Evolutionary conservation across 2,329 filamentous ascomycete species (phyloP), one percentile per base, ranked within the genome.

Genomic region (Ophiocordyceps camponoti-rufipedis): DNA sequence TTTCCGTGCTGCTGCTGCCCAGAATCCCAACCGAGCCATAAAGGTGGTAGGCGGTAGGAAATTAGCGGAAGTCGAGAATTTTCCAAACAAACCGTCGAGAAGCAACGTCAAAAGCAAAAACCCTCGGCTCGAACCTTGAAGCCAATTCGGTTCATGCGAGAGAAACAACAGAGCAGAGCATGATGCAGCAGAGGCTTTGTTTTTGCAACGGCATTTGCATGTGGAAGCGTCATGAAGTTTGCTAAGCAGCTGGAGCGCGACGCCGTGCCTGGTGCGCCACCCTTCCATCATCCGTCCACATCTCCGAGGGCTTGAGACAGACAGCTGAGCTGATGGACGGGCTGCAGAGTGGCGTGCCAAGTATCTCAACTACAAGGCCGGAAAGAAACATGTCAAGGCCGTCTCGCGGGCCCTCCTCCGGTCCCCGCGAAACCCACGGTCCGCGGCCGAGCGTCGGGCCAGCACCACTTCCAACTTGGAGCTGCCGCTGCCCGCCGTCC

Each of bases 331-430:
- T 19, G 35, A 18, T n/a, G 4, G 29, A 31, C 29, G 8, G 29
- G 14, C 14, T n/a, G 28, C 53, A 80, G 77, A 96, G 75, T 96
- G 89, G 89, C 78, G 84, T 56, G 75, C 80, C 61, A 94, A 94
- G 63, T 96, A 95, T 62, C 74, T 96, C 54, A 78, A 95, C 64
- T 96, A 96, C 71, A 94, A 94, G 72, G 79, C 79, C 47, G 89
- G 87, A 49, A 96, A 96, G 67, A 95, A 95, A 66, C 82, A 87
- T 59, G 72, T 96, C 62, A 96, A 95, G 63, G 79, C 78, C 47
- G 80, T 95, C 45, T 65, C 72, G 23, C 75, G 82, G 49, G 85
- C 86, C 48, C 72, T 91, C 49, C 71, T 74, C 66, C 64, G 76
- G 48, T 73, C 75, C 0, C 74, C 78, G 10, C 53, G 53, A 33